A percentile compares a stretch with the other conserved stretches of the same genome.
Evolutionary conservation across 2,329 filamentous ascomycete genomes (phyloP).

Genomic region (Xylaria sp.): DNA sequence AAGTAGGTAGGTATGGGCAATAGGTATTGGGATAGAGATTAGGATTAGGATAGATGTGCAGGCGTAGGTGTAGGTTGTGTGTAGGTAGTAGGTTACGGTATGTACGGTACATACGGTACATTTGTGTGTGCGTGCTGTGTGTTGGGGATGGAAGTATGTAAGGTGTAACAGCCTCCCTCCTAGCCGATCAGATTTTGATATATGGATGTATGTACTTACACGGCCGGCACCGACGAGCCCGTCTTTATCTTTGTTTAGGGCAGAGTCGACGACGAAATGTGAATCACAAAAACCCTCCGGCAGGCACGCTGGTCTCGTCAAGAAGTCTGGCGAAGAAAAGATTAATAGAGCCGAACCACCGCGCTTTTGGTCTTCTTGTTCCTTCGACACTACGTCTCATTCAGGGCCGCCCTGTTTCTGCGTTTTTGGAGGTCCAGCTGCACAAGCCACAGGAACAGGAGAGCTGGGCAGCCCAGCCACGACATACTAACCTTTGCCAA

Average conservation of each 20-base stretch:
- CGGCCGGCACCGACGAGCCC: not conserved
- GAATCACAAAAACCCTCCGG: not conserved
- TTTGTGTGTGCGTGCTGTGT: conserved; percentile 16
- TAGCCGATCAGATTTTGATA: conserved; percentile 31
- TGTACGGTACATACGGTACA: too few species aligned
- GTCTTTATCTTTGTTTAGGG: not conserved
- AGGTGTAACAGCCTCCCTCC: conserved; percentile 40
- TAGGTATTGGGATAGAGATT: too few species aligned
- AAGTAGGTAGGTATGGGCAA: too few species aligned
- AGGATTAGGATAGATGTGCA: too few species aligned
- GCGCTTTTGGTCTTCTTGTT: conserved; percentile 36
- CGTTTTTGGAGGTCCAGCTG: conserved; percentile 46
- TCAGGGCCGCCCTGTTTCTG: conserved; percentile 41
- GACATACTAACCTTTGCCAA: conserved; percentile 37
- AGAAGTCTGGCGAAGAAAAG: conserved; percentile 13
- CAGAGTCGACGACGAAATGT: not conserved
- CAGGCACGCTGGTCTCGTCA: not conserved
- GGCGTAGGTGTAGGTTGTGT: not conserved
- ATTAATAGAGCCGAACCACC: conserved; percentile 14
- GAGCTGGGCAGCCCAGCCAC: conserved; percentile 23
- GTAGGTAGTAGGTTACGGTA: too few species aligned
- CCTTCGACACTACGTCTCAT: conserved; percentile 41
- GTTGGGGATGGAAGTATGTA: conserved; percentile 15
- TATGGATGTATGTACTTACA: conserved; percentile 33
- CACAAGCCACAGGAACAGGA: conserved; percentile 42